Percentiles rank a stretch among this genome's conserved stretches.
These are phyloP conservation scores for Fusarium humuli DNA, from an alignment of 2,329 filamentous ascomycete genomes.

Conservation along the genomic window DNA sequence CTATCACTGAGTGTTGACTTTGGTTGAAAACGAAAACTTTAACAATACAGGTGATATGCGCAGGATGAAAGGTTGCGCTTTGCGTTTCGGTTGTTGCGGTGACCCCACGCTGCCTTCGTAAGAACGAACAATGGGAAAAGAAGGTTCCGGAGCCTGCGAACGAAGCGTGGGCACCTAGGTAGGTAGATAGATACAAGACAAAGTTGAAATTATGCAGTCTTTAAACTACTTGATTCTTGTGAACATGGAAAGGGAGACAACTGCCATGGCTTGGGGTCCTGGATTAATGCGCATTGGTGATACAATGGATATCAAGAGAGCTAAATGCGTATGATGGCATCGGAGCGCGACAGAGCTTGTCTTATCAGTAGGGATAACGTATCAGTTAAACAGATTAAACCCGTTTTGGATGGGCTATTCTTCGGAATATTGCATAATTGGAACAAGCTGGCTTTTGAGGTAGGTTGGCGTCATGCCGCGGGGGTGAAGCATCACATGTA, in stretches of 20 bases:
- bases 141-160: not conserved
- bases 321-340: constrained; percentile 35
- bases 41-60: not conserved
- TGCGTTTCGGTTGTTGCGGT: constrained; percentile 21
- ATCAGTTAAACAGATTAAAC: constrained; percentile 22
- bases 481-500: constrained; percentile 21
- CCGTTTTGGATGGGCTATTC: constrained; percentile 32
- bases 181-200: not conserved
- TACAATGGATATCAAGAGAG: constrained; percentile 11
- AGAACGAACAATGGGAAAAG: constrained; percentile 9
- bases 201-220: not conserved
- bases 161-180: not conserved
- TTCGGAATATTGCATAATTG: constrained; percentile 35
- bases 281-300: constrained; percentile 7
- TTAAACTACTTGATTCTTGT: not conserved
- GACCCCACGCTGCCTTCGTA: constrained; percentile 19
- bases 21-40: not conserved
- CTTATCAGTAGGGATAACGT: constrained; percentile 4
- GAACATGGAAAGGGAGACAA: not conserved
- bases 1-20: not conserved
- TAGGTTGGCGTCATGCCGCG: constrained; percentile 38
- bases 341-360: constrained; percentile 24
- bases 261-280: not conserved
- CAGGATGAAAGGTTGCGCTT: not conserved
- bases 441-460: constrained; percentile 22